Base-by-base conservation (phyloP, 2,329 filamentous ascomycete genomes). In the Gnomoniopsis smithogilvyi region DNA sequence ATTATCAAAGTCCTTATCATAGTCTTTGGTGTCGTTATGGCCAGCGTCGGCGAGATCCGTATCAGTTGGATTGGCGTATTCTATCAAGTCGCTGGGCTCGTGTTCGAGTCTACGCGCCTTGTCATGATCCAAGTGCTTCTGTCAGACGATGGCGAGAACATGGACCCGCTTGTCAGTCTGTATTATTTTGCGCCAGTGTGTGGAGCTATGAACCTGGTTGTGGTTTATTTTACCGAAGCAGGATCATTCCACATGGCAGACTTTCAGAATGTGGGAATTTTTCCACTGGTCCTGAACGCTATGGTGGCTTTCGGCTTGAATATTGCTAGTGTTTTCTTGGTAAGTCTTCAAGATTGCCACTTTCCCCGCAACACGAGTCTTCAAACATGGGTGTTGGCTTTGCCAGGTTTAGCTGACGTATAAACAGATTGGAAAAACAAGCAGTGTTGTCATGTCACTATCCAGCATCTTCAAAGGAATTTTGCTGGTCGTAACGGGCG, bases 121-220 rank as follows among this genome's bases (percentile, higher is more conserved):
- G 88, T 92, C 75, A 91, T 96, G 89, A 90, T 95, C 59, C 89
- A 96, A 76, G 86, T 89, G 61, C 80, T 96, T 67, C 84, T 96
- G 54, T 90, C 86, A 69, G 87, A 82, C 36, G 82, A 89, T 53
- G 90, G 92, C 48, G 73, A 90, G 77, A 91, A 91, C 79, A 95
- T 96, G 91, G 90, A 95, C 69, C 91, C 91, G 38, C 82, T 96
- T 38, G 91, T 95, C 62, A 91, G 90, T 34, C 82, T 96, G 22
- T 96, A 96, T 81, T 96, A 96, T 79, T 96, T 91, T 70, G 92
- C 91, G 0, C 91, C 91, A 6, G 87, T 92, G 51, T 96, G 91
- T 74, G 89, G 90, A 51, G 74, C 88, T 67, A 92, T 92, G 86
- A 96, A 96, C 76, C 78, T 88, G 58, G 66, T 88, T 41, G 85